Conservation (phyloP, 169 alveolate species). For the Eimeria praecox region DNA sequence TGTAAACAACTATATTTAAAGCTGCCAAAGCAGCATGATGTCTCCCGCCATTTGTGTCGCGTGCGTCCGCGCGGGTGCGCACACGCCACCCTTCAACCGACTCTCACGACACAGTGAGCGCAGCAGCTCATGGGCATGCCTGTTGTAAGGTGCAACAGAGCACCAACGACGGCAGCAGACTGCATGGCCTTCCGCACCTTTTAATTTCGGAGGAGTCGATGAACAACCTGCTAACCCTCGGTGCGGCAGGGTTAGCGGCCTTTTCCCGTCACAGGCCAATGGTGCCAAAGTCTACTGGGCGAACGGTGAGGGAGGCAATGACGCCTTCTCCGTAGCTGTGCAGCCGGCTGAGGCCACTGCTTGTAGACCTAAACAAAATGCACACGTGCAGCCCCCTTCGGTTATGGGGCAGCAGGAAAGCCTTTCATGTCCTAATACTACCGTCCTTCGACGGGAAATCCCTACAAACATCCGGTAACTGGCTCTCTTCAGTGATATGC, state of each 20-base stretch:
- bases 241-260: slow-evolving; percentile 34
- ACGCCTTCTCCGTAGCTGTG: slow-evolving; percentile 2
- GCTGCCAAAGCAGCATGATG: slow-evolving; percentile 61
- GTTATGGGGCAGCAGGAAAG: slow-evolving; percentile 9
- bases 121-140: neutral
- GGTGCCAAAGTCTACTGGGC: slow-evolving; percentile 33
- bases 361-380: slow-evolving; percentile 16
- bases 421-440: slow-evolving; percentile 2
- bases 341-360: neutral
- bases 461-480: slow-evolving; percentile 38
- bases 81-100: slow-evolving; percentile 11
- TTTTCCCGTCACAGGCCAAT: slow-evolving; percentile 21
- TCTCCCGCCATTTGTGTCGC: slow-evolving; percentile 37
- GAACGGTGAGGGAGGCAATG: neutral
- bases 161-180: slow-evolving; percentile 13
- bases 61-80: slow-evolving; percentile 63
- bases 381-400: neutral
- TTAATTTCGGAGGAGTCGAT: neutral
- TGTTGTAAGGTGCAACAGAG: slow-evolving; percentile 26
- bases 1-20: slow-evolving; percentile 17
- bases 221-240: neutral
- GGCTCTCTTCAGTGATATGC: neutral
- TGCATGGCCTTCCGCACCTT: neutral
- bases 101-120: slow-evolving; percentile 3
- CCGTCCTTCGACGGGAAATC: slow-evolving; percentile 51